These are phyloP conservation scores for Gossypium trilobum DNA, from an alignment of 441 rosid genomes.

Conservation along the genomic window DNA sequence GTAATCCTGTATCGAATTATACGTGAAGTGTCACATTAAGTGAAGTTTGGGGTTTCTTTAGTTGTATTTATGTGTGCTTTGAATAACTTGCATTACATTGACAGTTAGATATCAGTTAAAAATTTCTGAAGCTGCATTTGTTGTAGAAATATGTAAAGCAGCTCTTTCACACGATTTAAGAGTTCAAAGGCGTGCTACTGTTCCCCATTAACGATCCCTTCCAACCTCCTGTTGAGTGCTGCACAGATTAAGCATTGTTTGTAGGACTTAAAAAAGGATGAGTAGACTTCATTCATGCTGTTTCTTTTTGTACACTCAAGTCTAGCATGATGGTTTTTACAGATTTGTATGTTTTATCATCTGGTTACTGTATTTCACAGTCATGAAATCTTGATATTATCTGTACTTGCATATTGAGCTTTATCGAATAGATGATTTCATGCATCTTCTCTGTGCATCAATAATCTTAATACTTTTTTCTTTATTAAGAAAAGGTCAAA, in stretches of 20 bases:
- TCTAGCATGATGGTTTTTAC: background rate
- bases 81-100: background rate
- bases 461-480: background rate
- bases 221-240: background rate
- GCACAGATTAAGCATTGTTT: background rate
- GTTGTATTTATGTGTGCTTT: background rate
- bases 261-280: background rate
- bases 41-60: background rate
- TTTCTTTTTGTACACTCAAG: background rate
- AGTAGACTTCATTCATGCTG: background rate
- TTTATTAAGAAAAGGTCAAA: background rate
- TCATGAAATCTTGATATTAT: background rate
- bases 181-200: background rate
- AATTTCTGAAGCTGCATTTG: background rate
- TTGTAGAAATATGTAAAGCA: constrained; percentile 2
- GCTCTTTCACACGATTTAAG: background rate
- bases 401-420: background rate
- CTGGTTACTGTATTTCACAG: background rate
- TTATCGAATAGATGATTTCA: background rate
- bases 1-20: background rate
- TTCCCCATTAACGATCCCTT: background rate
- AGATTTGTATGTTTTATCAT: background rate
- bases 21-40: background rate
- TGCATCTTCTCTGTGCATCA: background rate
- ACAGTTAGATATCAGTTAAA: background rate